These are phyloP conservation scores for Vitis hybrid DNA, from an alignment of 177 flowering plant genomes.

Conservation along the genomic window DNA sequence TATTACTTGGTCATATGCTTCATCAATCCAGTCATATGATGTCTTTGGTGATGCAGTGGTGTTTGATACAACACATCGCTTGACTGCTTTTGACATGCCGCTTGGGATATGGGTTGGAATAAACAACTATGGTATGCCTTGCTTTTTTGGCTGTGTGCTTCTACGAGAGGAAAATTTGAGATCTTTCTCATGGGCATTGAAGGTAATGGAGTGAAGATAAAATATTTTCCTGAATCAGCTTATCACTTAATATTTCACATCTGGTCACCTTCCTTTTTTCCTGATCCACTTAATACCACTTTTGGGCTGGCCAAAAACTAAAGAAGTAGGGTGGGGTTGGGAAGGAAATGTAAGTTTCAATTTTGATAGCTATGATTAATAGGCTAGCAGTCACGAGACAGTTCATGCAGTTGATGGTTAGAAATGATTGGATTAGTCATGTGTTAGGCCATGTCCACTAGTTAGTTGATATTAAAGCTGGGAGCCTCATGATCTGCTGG, in stretches of 20 bases:
- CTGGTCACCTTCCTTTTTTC: background rate
- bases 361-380: too few relatives aligned
- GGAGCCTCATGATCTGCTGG: background rate
- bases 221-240: background rate
- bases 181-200: constrained; percentile 82
- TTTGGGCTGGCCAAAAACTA: background rate
- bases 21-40: constrained; percentile 75
- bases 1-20: constrained; percentile 92
- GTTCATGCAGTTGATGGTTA: background rate
- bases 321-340: background rate
- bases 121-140: constrained; percentile 92
- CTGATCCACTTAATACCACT: constrained; percentile 1
- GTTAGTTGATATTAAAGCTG: background rate
- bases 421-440: background rate
- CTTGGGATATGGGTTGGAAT: constrained; percentile 93
- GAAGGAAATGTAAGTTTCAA: background rate
- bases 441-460: background rate
- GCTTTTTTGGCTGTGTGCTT: constrained; percentile 88
- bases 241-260: constrained; percentile 3
- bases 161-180: constrained; percentile 71
- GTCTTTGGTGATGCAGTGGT: constrained; percentile 90
- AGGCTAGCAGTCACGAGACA: background rate
- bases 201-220: constrained; percentile 45
- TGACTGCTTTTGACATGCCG: constrained; percentile 88
- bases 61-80: constrained; percentile 89